These are phyloP conservation scores for Stereocaulon alpinum DNA, from an alignment of 495 filamentous ascomycete genomes.

Conservation along the genomic window DNA sequence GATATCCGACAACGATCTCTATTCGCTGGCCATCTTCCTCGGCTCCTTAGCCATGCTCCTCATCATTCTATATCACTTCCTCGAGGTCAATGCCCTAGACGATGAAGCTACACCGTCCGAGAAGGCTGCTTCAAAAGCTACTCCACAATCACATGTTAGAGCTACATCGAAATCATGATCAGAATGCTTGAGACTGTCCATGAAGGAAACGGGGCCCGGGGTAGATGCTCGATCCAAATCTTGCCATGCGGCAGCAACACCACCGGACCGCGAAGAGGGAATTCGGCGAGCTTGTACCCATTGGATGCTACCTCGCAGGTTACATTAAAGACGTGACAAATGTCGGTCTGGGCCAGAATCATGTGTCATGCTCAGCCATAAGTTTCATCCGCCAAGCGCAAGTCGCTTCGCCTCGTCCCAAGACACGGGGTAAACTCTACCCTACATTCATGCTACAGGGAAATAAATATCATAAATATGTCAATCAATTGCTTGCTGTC, in stretches of 20 bases:
- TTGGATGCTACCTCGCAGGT: background rate
- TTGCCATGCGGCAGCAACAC: background rate
- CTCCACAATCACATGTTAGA: slow-evolving; percentile 5
- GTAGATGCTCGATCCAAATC: background rate
- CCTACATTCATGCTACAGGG: background rate
- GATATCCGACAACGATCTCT: slow-evolving; percentile 78
- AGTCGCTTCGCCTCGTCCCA: slow-evolving; percentile 7
- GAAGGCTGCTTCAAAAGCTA: background rate
- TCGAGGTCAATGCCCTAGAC: slow-evolving; percentile 81
- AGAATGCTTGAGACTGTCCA: background rate
- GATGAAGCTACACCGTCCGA: slow-evolving; percentile 23
- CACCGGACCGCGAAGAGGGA: background rate
- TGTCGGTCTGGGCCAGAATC: background rate
- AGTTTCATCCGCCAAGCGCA: slow-evolving; percentile 4
- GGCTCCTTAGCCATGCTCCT: slow-evolving; percentile 87
- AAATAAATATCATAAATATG: background rate
- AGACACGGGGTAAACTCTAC: background rate
- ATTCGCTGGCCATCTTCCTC: slow-evolving; percentile 77
- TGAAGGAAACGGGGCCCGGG: background rate
- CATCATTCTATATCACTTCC: slow-evolving; percentile 92
- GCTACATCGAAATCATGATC: slow-evolving; percentile 9
- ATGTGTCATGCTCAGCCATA: background rate
- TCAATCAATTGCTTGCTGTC: background rate
- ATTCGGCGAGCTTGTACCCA: background rate
- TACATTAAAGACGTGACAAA: background rate